Evolutionary conservation across 257 asterid species (phyloP), one percentile per base, ranked within the genome.

Genomic region (Euphrasia confusa): DNA sequence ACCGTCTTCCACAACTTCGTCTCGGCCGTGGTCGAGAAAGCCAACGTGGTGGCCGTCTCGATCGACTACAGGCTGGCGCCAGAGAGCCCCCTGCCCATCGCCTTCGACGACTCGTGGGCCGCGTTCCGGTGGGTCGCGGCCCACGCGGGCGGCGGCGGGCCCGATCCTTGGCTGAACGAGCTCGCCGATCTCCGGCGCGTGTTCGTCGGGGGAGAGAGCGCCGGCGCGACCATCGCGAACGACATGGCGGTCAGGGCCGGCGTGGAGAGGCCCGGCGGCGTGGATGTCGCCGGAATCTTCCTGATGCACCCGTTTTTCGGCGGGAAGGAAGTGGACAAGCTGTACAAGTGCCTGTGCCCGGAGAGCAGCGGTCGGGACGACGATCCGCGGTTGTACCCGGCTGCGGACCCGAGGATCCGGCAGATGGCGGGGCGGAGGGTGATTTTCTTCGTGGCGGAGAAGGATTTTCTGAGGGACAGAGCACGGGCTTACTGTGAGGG

Each of bases 301-400:
- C 53, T 85, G 35, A 42, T 74, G 54, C 90, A 84, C 56, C 89
- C 95, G 0, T 81, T 63, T 15, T 88, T 83, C 67, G 91, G 85
- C 40, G 75, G 63, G 0, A 76, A 79, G 21, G 78, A 75, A 14
- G 84, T 42, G 73, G 85, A 79, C 55, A 30, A 21, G 3, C 64
- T 84, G 69, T 83, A 82, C 70, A 72, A 64, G 42, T 0, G 37
- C 2, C 58, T 85, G 4, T 86, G 80, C 67, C 96, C 96, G 0
- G 18, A 58, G 40, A 80, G 76, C 32, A 72, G 85, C 68, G 83
- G 78, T 27, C 64, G 68, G 13, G 79, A 80, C 48, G 84, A 84
- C 59, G 98, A 91, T 66, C 96, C 92, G 56, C 78, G 81, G 68
- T 21, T 84, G 69, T 77, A 78, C 48, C 95, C 95, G 72, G 85